Percentiles rank a stretch among this genome's conserved stretches.
Evolutionary conservation across 177 flowering plant species (phyloP).

Genomic region (Telopea speciosissima): DNA sequence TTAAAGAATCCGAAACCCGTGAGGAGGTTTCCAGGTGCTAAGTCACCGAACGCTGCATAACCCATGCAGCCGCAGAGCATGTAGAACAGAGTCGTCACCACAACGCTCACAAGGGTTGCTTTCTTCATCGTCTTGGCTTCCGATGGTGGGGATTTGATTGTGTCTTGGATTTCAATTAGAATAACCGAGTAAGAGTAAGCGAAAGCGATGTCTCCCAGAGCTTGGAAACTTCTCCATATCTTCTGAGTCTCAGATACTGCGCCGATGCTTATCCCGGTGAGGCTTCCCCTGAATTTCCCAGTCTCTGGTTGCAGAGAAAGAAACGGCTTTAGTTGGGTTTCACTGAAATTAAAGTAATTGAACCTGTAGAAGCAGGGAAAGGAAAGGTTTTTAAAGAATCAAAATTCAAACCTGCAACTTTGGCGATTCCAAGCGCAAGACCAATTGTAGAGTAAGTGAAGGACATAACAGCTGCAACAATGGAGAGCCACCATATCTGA

Average conservation of each 20-base stretch:
- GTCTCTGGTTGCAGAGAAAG: conserved; percentile 23
- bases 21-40: conserved; percentile 45
- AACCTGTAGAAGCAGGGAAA: neutral
- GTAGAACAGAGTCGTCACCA: conserved; percentile 39
- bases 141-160: conserved; percentile 45
- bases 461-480: conserved; percentile 77
- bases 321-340: neutral
- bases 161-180: conserved; percentile 66
- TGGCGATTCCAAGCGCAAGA: conserved; percentile 59
- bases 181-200: conserved; percentile 67
- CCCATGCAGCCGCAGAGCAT: conserved; percentile 50
- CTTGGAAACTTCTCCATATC: conserved; percentile 71
- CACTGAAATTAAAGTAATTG: neutral
- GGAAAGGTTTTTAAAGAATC: too few relatives aligned
- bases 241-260: conserved; percentile 48
- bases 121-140: conserved; percentile 49
- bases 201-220: conserved; percentile 66
- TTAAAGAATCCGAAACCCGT: conserved; percentile 52
- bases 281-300: conserved; percentile 51
- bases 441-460: conserved; percentile 68
- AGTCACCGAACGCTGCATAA: conserved; percentile 52
- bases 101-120: conserved; percentile 34
- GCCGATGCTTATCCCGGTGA: conserved; percentile 71
- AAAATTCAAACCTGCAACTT: conserved; percentile 41
- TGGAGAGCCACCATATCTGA: conserved; percentile 76